Evolutionary conservation across 345 rosid genomes (phyloP), one percentile per base, ranked within the genome.

Genomic region (Pelargonium nanum): DNA sequence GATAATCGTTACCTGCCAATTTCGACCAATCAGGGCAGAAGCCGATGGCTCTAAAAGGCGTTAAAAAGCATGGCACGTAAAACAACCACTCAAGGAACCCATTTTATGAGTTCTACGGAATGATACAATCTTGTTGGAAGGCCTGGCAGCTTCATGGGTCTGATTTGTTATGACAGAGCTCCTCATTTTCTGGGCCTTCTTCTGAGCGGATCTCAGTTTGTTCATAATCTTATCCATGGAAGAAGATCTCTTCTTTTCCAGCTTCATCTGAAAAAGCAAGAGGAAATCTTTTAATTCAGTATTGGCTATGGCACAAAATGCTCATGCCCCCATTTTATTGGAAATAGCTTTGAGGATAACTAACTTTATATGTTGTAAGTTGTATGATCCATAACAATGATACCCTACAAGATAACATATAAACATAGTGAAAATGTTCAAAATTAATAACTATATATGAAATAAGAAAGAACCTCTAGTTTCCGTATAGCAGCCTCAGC

Each of bases 171-270:
- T 67, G n/a, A 78, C 82, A 0, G 88, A 83, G 71, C 84, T 83
- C 71, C 99, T 75, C 99, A 93, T 87, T 59, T 80, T 87, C 60
- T 89, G 88, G n/a, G 97, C 97, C 81, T 70, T 89, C 84, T 84
- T 89, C 69, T 89, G 96, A 59, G 99, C 94, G 60, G 88, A 80
- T 74, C 73, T 81, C 62, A 93, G 83, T 74, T 85, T 93, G 64
- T 80, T 85, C 99, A 87, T 85, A 59, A 93, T 93, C 71, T 81
- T 93, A 65, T 86, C 96, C 92, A 89, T 89, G 52, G 97, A 89
- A 10, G 89, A 84, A 17, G 90, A 77, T 75, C 97, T 78, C 81
- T 85, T 89, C 78, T 87, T 93, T 77, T 89, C 99, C 69, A 93
- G 80, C 78, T 89, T 93, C 97, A 93, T 87, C 99, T 93, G 85